Conservation (phyloP, 2,329 filamentous ascomycete genomes). For the Fusarium foetens region DNA sequence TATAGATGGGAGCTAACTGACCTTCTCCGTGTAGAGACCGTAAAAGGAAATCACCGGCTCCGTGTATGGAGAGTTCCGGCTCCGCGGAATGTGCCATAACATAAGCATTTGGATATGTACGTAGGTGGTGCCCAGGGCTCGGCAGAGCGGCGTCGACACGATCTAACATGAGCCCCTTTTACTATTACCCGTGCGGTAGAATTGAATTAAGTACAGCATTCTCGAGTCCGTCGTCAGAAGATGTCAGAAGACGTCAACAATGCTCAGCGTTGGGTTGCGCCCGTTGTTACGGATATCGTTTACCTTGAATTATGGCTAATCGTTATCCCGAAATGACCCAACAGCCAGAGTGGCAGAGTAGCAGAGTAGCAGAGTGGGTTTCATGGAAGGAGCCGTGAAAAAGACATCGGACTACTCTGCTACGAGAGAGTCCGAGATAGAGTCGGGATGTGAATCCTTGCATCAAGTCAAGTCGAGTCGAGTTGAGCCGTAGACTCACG, state of each 20-base stretch:
- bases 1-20: background rate
- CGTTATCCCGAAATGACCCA: background rate
- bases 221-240: background rate
- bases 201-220: background rate
- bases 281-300: background rate
- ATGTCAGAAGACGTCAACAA: background rate
- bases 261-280: background rate
- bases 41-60: conserved; percentile 26
- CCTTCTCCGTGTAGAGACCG: background rate
- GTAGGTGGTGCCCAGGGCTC: conserved; percentile 3
- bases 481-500: conserved; percentile 1
- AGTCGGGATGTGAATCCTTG: conserved; percentile 15
- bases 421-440: conserved; percentile 4
- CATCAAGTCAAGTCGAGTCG: background rate
- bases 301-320: background rate
- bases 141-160: conserved; percentile 3
- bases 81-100: conserved; percentile 13
- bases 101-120: background rate
- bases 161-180: conserved; percentile 1
- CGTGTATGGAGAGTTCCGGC: conserved; percentile 25
- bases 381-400: background rate
- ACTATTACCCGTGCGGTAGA: background rate
- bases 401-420: background rate
- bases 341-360: background rate
- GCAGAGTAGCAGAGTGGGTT: background rate